Evolutionary conservation across 805 yeast species (phyloP).

Genomic region (Wickerhamomyces kurtzmanii): DNA sequence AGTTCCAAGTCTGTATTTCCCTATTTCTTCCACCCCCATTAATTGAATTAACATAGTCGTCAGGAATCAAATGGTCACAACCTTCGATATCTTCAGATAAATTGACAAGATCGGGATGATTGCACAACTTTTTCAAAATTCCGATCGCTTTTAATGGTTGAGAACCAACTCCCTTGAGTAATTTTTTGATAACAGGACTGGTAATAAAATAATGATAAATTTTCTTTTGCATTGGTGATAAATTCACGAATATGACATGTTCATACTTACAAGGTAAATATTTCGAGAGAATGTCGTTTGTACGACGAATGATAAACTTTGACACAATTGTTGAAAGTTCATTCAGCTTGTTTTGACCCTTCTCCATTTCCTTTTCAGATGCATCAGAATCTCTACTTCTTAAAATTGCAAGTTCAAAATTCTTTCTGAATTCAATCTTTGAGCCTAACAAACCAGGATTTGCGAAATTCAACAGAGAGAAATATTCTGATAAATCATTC

Average conservation of each 20-base stretch:
- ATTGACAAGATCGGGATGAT: constrained; percentile 81
- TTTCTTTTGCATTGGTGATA: constrained; percentile 66
- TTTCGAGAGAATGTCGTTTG: constrained; percentile 89
- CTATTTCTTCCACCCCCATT: constrained; percentile 46
- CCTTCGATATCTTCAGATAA: constrained; percentile 76
- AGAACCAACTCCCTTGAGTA: constrained; percentile 58
- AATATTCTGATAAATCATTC: constrained; percentile 89
- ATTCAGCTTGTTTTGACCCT: constrained; percentile 59
- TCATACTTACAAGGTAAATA: constrained; percentile 94
- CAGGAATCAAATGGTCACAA: constrained; percentile 55
- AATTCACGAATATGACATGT: constrained; percentile 86
- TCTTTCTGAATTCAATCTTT: constrained; percentile 71
- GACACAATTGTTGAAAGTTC: constrained; percentile 73
- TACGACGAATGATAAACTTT: constrained; percentile 85
- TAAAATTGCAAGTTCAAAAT: constrained; percentile 73
- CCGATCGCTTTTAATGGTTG: constrained; percentile 91
- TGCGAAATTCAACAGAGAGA: constrained; percentile 82
- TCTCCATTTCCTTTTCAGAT: constrained; percentile 60
- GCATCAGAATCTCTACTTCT: constrained; percentile 88
- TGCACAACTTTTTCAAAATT: constrained; percentile 79
- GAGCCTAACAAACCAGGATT: constrained; percentile 91
- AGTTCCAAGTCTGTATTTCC: constrained; percentile 69
- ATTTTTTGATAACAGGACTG: constrained; percentile 64
- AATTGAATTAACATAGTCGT: constrained; percentile 46
- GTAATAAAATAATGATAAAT: constrained; percentile 69